Percentiles rank a stretch among this genome's conserved stretches.
Conservation (phyloP, 345 rosid genomes). For the Ricinus communis region DNA sequence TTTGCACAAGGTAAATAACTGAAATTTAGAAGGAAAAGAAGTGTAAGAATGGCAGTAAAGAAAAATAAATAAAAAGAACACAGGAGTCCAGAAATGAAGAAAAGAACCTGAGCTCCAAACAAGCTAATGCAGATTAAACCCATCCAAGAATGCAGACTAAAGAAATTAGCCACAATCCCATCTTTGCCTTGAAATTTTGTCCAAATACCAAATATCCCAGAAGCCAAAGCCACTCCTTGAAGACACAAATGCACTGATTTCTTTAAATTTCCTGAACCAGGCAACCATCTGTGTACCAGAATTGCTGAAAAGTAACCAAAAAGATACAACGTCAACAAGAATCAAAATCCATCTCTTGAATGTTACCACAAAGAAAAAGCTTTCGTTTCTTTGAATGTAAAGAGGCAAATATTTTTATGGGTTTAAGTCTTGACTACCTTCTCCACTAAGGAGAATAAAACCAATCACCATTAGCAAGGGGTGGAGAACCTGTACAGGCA, state of each 20-base stretch:
- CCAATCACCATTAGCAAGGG: conserved; percentile 93
- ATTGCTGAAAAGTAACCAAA: conserved; percentile 56
- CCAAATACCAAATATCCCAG: conserved; percentile 87
- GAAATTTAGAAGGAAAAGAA: too few species aligned
- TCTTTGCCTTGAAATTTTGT: conserved; percentile 62
- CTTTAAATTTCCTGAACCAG: conserved; percentile 81
- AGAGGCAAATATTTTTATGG: not conserved
- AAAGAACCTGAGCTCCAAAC: conserved; percentile 78
- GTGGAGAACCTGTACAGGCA: conserved; percentile 59
- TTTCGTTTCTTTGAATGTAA: not conserved
- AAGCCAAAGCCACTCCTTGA: conserved; percentile 83
- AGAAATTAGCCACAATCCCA: conserved; percentile 81
- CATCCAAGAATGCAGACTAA: conserved; percentile 97
- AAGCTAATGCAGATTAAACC: conserved; percentile 79
- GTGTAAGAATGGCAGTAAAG: too few species aligned
- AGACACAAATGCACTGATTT: conserved; percentile 82
- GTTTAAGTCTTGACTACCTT: conserved; percentile 49
- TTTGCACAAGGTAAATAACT: too few species aligned
- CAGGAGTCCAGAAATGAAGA: not conserved
- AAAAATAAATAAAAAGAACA: not conserved
- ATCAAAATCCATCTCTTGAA: conserved; percentile 8
- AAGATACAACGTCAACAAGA: not conserved
- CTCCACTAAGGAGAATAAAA: conserved; percentile 86
- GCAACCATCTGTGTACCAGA: conserved; percentile 84
- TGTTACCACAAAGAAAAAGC: not conserved